These are phyloP conservation scores for Boletus sensibilis DNA, from an alignment of 768 basidiomycete species.

Conservation along the genomic window DNA sequence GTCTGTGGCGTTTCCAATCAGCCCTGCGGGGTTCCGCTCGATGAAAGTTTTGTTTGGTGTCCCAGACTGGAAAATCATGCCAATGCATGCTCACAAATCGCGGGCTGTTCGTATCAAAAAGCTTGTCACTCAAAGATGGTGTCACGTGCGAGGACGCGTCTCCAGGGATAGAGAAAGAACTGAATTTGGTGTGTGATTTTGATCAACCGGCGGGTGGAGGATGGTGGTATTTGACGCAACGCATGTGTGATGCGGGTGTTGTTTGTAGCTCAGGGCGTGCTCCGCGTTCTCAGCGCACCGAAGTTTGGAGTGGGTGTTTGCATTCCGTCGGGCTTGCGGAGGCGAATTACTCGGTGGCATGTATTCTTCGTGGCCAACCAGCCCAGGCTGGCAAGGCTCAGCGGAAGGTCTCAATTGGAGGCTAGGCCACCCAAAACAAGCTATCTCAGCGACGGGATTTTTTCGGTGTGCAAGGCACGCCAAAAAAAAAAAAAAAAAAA, in stretches of 20 bases:
- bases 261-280: slow-evolving; percentile 19
- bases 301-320: not conserved
- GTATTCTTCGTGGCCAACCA: not conserved
- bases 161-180: slow-evolving; percentile 8
- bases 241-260: not conserved
- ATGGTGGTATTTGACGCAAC: not conserved
- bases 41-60: not conserved
- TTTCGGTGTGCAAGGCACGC: slow-evolving; percentile 23
- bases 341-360: slow-evolving; percentile 1
- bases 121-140: slow-evolving; percentile 16
- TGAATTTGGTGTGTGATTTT: slow-evolving; percentile 9
- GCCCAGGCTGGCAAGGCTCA: not conserved
- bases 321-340: not conserved
- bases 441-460: not conserved
- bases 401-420: not conserved
- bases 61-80: slow-evolving; percentile 2
- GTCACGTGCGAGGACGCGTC: slow-evolving; percentile 10
- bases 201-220: not conserved
- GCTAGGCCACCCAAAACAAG: slow-evolving; percentile 9
- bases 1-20: slow-evolving; percentile 16
- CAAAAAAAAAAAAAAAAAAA: slow-evolving; percentile 9
- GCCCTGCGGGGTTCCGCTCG: slow-evolving; percentile 2
- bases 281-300: slow-evolving; percentile 21
- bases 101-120: slow-evolving; percentile 20
- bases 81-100: not conserved